A percentile compares a stretch with the other conserved stretches of the same genome.
phyloP scores from a whole-genome alignment of 2,329 filamentous ascomycete species.

The Penicillium capsulatum region DNA sequence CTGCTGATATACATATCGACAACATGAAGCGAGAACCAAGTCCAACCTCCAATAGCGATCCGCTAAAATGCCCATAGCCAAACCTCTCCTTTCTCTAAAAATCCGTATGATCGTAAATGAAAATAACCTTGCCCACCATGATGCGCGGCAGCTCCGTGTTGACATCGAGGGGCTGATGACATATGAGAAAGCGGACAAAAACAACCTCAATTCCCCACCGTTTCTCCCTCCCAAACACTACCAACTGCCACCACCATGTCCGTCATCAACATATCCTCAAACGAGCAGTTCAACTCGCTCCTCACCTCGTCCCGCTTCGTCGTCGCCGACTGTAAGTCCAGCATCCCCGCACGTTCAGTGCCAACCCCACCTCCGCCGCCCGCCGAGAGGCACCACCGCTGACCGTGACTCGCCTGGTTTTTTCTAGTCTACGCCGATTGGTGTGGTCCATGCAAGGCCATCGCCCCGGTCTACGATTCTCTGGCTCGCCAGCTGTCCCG shows the following conservation, averaged over 20 bases:
- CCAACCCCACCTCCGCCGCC: slow-evolving; percentile 8
- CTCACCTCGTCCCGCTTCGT: slow-evolving; percentile 72
- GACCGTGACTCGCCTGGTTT: slow-evolving; percentile 7
- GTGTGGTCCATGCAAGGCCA: slow-evolving; percentile 78
- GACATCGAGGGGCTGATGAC: slow-evolving; percentile 19
- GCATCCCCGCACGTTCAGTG: slow-evolving; percentile 9
- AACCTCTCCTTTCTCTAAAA: too few relatives aligned
- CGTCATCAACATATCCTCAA: slow-evolving; percentile 56
- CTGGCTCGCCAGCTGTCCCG: slow-evolving; percentile 68
- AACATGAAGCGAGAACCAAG: too few relatives aligned
- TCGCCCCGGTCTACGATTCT: slow-evolving; percentile 77
- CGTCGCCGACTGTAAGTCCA: slow-evolving; percentile 76
- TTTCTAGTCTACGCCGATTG: slow-evolving; percentile 76
- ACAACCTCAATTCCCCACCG: slow-evolving; percentile 18
- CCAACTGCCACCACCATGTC: slow-evolving; percentile 36
- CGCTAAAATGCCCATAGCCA: too few relatives aligned
- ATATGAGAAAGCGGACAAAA: slow-evolving; percentile 24
- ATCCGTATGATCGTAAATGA: too few relatives aligned
- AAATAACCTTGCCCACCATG: too few relatives aligned
- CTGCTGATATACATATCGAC: too few relatives aligned
- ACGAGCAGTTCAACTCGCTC: slow-evolving; percentile 62
- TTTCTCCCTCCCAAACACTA: slow-evolving; percentile 7
- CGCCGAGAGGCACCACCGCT: slow-evolving; percentile 16
- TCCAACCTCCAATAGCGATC: too few relatives aligned
- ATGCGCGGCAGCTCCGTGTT: too few relatives aligned